Conservation (phyloP, 345 rosid genomes). For the Carallia brachiata region DNA sequence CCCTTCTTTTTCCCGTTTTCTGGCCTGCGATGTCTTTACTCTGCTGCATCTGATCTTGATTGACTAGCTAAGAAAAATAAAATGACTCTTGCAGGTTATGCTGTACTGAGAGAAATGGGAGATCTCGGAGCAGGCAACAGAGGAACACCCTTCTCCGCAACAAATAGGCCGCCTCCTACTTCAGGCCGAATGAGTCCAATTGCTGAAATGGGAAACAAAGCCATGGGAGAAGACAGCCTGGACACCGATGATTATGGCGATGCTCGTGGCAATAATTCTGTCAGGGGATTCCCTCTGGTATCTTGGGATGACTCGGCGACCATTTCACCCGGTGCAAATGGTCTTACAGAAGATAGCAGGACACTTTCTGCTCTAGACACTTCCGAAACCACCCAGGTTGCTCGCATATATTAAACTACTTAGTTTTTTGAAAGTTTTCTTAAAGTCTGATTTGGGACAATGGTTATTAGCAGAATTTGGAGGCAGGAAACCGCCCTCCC, state of each 20-base stretch:
- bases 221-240: slow-evolving; percentile 26
- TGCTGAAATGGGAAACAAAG: slow-evolving; percentile 47
- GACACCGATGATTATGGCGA: slow-evolving; percentile 36
- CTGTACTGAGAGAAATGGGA: slow-evolving; percentile 58
- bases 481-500: slow-evolving; percentile 43
- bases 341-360: slow-evolving; percentile 45
- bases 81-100: slow-evolving; percentile 42
- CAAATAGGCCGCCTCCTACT: slow-evolving; percentile 43
- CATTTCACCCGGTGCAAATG: slow-evolving; percentile 30
- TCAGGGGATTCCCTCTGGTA: slow-evolving; percentile 31
- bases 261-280: slow-evolving; percentile 20
- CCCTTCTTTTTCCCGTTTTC: too few relatives aligned
- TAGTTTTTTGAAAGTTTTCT: background rate
- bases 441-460: background rate
- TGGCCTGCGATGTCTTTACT: background rate
- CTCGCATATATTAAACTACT: background rate
- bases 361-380: slow-evolving; percentile 52
- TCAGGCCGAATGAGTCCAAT: slow-evolving; percentile 48
- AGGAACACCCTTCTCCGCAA: slow-evolving; percentile 40
- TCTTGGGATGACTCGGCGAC: slow-evolving; percentile 50
- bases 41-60: background rate
- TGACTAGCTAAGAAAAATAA: background rate
- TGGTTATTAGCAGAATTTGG: slow-evolving; percentile 40
- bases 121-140: slow-evolving; percentile 43
- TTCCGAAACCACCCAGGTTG: slow-evolving; percentile 54